These are phyloP conservation scores for Wickerhamiella pararugosa DNA, from an alignment of 1,139 yeast species.

Conservation along the genomic window DNA sequence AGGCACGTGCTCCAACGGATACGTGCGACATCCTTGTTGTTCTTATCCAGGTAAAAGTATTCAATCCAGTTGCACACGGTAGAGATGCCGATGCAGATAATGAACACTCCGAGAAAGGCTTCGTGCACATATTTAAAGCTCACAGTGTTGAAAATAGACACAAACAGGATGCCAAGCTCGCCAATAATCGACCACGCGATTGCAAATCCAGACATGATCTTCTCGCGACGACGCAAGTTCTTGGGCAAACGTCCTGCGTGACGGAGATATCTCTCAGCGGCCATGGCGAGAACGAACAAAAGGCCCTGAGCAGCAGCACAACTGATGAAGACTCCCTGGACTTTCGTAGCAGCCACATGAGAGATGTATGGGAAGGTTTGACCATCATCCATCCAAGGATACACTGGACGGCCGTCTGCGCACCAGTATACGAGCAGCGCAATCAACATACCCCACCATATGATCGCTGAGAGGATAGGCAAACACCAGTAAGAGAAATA, in stretches of 20 bases:
- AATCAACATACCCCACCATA: constrained; percentile 74
- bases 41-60: constrained; percentile 46
- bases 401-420: constrained; percentile 59
- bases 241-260: constrained; percentile 39
- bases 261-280: constrained; percentile 42
- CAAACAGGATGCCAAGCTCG: constrained; percentile 59
- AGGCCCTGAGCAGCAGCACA: constrained; percentile 69
- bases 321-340: constrained; percentile 68
- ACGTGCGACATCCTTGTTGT: constrained; percentile 27
- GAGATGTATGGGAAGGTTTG: constrained; percentile 60
- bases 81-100: constrained; percentile 53
- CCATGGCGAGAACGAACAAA: constrained; percentile 51
- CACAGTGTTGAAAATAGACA: constrained; percentile 59
- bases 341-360: constrained; percentile 70
- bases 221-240: constrained; percentile 34
- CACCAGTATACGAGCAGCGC: constrained; percentile 66
- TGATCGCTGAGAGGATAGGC: constrained; percentile 41
- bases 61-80: constrained; percentile 45
- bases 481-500: constrained; percentile 26
- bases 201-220: constrained; percentile 34
- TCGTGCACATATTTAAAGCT: constrained; percentile 45
- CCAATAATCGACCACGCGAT: constrained; percentile 46
- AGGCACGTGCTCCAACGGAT: constrained; percentile 30
- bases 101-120: constrained; percentile 58
- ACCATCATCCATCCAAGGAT: constrained; percentile 35